A percentile compares a stretch with the other conserved stretches of the same genome.
Conservation (phyloP, 441 rosid species). For the Erodium trifolium region DNA sequence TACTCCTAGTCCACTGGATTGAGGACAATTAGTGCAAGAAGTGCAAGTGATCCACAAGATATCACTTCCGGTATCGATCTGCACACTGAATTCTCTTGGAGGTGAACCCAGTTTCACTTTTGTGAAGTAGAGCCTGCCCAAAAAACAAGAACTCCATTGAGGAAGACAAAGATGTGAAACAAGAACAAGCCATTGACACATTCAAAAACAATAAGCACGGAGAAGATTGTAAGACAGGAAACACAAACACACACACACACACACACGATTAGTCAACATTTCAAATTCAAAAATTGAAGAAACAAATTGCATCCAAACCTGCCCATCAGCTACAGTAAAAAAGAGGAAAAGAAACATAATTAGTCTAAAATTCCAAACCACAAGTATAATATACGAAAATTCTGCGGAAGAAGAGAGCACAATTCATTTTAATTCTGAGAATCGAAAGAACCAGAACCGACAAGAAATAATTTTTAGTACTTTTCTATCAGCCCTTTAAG, state of each 20-base stretch:
- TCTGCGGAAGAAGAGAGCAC: background rate
- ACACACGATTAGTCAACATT: constrained; percentile 6
- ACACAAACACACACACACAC: background rate
- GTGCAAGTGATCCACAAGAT: constrained; percentile 65
- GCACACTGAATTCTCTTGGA: constrained; percentile 65
- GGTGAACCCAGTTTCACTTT: constrained; percentile 72
- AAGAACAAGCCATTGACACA: background rate
- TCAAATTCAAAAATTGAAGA: background rate
- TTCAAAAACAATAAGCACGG: background rate
- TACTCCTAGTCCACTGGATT: constrained; percentile 67
- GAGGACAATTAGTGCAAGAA: constrained; percentile 60
- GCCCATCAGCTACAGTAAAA: background rate
- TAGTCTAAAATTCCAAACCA: background rate
- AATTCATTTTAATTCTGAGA: background rate
- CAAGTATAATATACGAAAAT: background rate
- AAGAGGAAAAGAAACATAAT: background rate
- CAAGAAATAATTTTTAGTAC: constrained; percentile 11
- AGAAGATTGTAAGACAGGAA: background rate
- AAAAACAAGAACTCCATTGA: constrained; percentile 17
- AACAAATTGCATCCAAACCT: background rate
- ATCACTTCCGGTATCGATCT: constrained; percentile 77
- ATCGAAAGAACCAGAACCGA: constrained; percentile 18
- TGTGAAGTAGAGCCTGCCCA: constrained; percentile 60
- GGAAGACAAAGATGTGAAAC: constrained; percentile 8
- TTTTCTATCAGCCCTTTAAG: constrained; percentile 20